Conservation (phyloP, 345 rosid genomes). For the Sisymbrium altissimum region DNA sequence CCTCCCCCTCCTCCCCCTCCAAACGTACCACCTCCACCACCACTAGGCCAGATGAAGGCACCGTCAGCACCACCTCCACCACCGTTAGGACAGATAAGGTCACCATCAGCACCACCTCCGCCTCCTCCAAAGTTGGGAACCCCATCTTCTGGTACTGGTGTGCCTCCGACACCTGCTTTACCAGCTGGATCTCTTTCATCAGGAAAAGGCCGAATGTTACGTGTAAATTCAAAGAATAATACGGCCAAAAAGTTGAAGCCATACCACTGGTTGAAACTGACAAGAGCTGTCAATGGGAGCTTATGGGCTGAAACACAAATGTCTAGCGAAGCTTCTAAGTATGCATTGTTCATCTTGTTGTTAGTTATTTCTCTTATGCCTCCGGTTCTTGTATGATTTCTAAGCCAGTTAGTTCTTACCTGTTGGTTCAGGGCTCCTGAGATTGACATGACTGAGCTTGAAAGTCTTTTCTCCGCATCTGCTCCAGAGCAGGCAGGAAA, state of each 20-base stretch:
- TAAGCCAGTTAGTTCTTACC: conserved; percentile 9
- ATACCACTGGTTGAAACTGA: conserved; percentile 91
- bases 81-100: conserved; percentile 34
- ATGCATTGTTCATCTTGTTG: conserved; percentile 30
- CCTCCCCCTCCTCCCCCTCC: too few relatives aligned
- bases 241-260: conserved; percentile 86
- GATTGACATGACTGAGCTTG: conserved; percentile 94
- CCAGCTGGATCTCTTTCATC: conserved; percentile 55
- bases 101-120: conserved; percentile 41
- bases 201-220: conserved; percentile 67
- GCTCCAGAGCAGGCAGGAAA: conserved; percentile 55
- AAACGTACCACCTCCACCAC: conserved; percentile 47
- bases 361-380: conserved; percentile 7
- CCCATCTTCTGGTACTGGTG: conserved; percentile 18
- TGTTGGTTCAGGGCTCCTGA: conserved; percentile 69
- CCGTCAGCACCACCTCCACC: conserved; percentile 43
- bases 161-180: conserved; percentile 49
- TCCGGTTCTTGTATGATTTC: conserved; percentile 9
- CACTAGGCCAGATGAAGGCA: conserved; percentile 33
- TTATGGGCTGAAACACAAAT: conserved; percentile 97
- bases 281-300: conserved; percentile 93
- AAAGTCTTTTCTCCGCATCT: conserved; percentile 80
- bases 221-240: conserved; percentile 50
- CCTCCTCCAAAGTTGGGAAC: conserved; percentile 52
- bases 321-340: conserved; percentile 82